Percentiles rank a stretch among this genome's conserved stretches.
These are phyloP conservation scores for Nannochloropsis oceanica DNA, from an alignment of 108 stramenopile species.

Conservation along the genomic window DNA sequence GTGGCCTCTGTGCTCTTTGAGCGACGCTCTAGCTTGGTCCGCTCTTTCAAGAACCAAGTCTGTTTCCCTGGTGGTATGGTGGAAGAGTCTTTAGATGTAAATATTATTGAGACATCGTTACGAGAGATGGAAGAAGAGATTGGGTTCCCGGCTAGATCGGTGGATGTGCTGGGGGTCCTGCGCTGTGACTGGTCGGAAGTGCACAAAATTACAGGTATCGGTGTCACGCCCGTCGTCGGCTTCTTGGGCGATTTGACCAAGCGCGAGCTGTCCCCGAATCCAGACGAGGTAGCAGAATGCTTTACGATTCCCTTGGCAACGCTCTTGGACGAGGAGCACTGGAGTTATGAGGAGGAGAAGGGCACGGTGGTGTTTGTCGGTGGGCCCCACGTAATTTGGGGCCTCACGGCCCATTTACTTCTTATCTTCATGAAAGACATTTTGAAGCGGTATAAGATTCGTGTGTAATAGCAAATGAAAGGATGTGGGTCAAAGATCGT, in stretches of 20 bases:
- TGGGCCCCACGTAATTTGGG: constrained; percentile 74
- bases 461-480: background rate
- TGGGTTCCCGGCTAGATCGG: constrained; percentile 42
- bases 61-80: constrained; percentile 85
- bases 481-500: background rate
- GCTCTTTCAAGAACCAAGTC: constrained; percentile 54
- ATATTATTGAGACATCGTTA: constrained; percentile 70
- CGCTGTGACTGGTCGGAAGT: constrained; percentile 76
- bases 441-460: constrained; percentile 37
- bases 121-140: constrained; percentile 94
- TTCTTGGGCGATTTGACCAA: constrained; percentile 56
- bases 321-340: constrained; percentile 51
- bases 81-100: constrained; percentile 52
- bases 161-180: constrained; percentile 58
- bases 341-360: constrained; percentile 55
- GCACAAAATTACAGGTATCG: constrained; percentile 64
- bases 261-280: constrained; percentile 42
- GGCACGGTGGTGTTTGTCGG: constrained; percentile 68
- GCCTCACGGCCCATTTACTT: constrained; percentile 69
- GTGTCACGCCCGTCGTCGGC: constrained; percentile 82
- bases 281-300: constrained; percentile 65
- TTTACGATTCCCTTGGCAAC: constrained; percentile 61
- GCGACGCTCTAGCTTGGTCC: constrained; percentile 53
- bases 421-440: constrained; percentile 69
- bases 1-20: constrained; percentile 79